Conservation (phyloP, 495 filamentous ascomycete species). For the Aspergillus sclerotiicarbonarius region DNA sequence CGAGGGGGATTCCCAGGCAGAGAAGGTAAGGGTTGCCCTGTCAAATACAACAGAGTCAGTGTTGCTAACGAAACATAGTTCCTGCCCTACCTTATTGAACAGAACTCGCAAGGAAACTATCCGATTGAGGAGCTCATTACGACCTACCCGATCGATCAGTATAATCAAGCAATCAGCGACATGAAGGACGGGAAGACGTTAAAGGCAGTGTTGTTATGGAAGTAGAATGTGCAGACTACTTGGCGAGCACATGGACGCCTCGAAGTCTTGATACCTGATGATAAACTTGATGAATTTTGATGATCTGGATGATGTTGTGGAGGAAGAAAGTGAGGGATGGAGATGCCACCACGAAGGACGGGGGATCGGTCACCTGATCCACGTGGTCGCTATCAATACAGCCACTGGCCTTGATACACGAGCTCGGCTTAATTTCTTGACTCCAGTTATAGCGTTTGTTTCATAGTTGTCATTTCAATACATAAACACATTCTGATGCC, state of each 20-base stretch:
- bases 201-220: conserved; percentile 14
- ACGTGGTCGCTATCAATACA: too few species aligned
- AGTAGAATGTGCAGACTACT: not conserved
- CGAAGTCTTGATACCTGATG: too few species aligned
- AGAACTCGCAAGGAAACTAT: conserved; percentile 10
- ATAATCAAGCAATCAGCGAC: conserved; percentile 13
- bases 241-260: too few species aligned
- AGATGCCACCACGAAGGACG: too few species aligned
- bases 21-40: conserved; percentile 7
- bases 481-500: too few species aligned
- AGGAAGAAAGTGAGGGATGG: too few species aligned
- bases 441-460: not conserved
- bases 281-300: too few species aligned
- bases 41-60: not conserved
- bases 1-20: conserved; percentile 17
- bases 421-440: not conserved
- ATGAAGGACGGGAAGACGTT: conserved; percentile 12
- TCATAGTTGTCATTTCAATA: not conserved
- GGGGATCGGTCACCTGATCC: too few species aligned
- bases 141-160: conserved; percentile 12
- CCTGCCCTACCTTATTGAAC: conserved; percentile 17
- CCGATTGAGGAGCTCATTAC: conserved; percentile 17
- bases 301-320: too few species aligned
- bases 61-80: conserved; percentile 4
- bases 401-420: too few species aligned